Evolutionary conservation across 257 asterid species (phyloP), one percentile per base, ranked within the genome.

Genomic region (Knoxia roxburghii): DNA sequence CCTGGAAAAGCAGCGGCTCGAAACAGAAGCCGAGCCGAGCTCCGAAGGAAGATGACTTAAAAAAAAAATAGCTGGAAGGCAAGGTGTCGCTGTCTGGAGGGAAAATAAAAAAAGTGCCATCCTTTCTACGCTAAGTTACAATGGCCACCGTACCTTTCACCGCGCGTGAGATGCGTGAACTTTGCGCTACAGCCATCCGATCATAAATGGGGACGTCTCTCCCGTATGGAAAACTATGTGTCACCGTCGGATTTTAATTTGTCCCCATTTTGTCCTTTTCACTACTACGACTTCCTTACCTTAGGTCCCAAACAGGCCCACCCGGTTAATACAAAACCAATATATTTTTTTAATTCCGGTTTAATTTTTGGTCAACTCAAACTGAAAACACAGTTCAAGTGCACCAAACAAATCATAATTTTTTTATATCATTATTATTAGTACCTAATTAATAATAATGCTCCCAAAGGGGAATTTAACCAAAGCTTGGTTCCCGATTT

Each of bases 151-250:
- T 66, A 70, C n/a, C 71, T 69, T 72, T 75, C 74, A 20, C 24
- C 18, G 81, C 81, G 81, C 79, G 81, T 74, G 81, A 18, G 13
- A 15, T 10, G 75, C 81, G 84, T 76, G 79, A 67, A 20, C 15
- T 23, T 40, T 33, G 29, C 17, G 35, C 52, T 71, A 67, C 63
- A 56, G 63, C 61, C 71, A 77, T 23, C 55, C 10, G 46, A 56
- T 17, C 0, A 13, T 0, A 58, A 69, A 77, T 24, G 69, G 56
- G 45, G 70, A 74, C 76, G 51, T 61, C 53, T 64, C 72, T 17
- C 67, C 46, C 74, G 37, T 23, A 49, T 50, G 64, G 77, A 67
- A 71, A 73, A 24, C 75, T 33, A 54, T 66, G 58, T 67, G 79
- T 65, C 74, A 56, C 68, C 59, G 51, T 74, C 72, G 6, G 60